Evolutionary conservation across 441 rosid species (phyloP), one percentile per base, ranked within the genome.

Genomic region (Cnidoscolus chayamansa): DNA sequence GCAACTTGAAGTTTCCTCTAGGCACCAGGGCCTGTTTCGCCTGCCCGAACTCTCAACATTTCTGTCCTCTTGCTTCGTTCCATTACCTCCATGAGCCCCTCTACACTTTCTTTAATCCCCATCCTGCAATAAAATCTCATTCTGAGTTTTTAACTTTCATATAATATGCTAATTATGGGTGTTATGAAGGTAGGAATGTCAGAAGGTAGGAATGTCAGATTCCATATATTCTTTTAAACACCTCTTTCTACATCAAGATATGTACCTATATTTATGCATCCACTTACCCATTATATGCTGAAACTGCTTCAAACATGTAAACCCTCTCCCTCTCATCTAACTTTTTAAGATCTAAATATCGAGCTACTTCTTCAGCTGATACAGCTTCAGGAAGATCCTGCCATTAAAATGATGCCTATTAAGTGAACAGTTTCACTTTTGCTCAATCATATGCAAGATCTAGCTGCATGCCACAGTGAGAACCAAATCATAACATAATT

Each of bases 61-160:
- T 93, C 98, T 7, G 97, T 91, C 87, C 99, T 90, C 87, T 90
- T 95, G 91, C 98, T 92, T 84, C 91, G 89, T 81, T 90, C 94
- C 97, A 93, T 95, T 76, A 85, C 97, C 25, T 86, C 92, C 32
- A 91, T 88, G 17, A 93, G 86, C 98, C 99, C 90, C 70, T 91
- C 97, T n/a, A 90, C 84, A 65, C 98, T 83, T 77, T 84, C 97
- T 79, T 89, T 93, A 55, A 95, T 93, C 70, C 99, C 99, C 77
- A 84, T 71, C 80, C 99, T 95, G 90, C 84, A 78, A 73, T 60
- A n/a, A 75, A 63, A 56, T 40, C 30, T 59, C 66, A 74, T 50
- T 61, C n/a, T 32, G 17, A 7, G 50, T 67, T 48, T 45, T 43
- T 67, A n/a, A 13, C 48, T 45, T 63, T 32, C 55, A 25, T 15